Evolutionary conservation across 2,329 filamentous ascomycete genomes (phyloP).

Genomic region (Trichoderma simmonsii): DNA sequence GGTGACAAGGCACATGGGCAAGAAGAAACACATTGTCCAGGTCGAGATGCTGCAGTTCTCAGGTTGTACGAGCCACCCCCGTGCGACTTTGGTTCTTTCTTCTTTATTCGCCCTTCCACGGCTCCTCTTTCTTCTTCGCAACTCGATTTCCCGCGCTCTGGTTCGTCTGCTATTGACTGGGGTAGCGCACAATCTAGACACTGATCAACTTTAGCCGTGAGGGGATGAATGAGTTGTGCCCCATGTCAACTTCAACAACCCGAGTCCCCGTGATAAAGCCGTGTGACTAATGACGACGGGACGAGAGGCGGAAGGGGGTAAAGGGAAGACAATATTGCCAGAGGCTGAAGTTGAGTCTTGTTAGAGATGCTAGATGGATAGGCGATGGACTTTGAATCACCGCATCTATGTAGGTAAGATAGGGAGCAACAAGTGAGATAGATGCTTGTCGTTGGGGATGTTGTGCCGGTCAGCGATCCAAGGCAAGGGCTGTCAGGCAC

Average conservation of each 20-base stretch:
- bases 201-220: slow-evolving; percentile 17
- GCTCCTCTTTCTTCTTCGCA: slow-evolving; percentile 10
- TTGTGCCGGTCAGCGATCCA: background rate
- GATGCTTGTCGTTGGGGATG: background rate
- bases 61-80: background rate
- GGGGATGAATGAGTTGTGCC: slow-evolving; percentile 6
- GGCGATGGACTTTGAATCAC: background rate
- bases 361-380: background rate
- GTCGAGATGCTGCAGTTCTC: slow-evolving; percentile 3
- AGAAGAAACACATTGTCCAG: background rate
- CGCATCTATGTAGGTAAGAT: background rate
- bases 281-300: background rate
- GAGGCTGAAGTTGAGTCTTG: background rate
- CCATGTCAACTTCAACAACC: background rate
- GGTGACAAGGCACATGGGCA: slow-evolving; percentile 12
- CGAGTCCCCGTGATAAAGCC: slow-evolving; percentile 14
- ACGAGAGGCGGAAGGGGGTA: background rate
- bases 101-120: background rate
- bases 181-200: slow-evolving; percentile 5
- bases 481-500: background rate
- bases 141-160: background rate
- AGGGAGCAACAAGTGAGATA: background rate
- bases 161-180: background rate
- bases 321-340: background rate
- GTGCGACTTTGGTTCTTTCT: background rate